Base-by-base conservation (phyloP, 768 basidiomycete species). In the Lactarius trivialis region DNA sequence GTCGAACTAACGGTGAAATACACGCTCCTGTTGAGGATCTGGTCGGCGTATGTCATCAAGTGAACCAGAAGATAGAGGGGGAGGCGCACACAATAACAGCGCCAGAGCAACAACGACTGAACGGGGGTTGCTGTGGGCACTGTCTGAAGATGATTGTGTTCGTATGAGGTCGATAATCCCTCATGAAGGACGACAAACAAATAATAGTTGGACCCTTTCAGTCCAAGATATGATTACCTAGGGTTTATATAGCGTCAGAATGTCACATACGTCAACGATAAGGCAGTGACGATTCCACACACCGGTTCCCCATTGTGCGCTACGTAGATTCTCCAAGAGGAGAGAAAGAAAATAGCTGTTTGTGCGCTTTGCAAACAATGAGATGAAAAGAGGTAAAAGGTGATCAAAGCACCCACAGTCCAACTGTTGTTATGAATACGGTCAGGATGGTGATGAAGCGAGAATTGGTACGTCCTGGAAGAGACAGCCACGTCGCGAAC, bases 31-130 rank as follows among this genome's bases (percentile, higher is more conserved):
- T 15, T n/a, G 4, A 58, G 26, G 39, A 43, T 54, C 61, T 62
- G 12, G 37, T 48, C 4, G 1, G 41, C 14, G 5, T 54, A 17
- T 28, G 33, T 24, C n/a, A 36, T 7, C n/a, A 21, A 45, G 19
- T 21, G n/a, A 30, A 53, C 5, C 1, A 32, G 12, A 34, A 39
- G 1, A 12, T n/a, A n/a, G n/a, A 39, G 24, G 2, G n/a, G 1
- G 15, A 32, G 5, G 19, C 51, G 5, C 19, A 58, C 56, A 54
- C 48, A 14, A 19, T 45, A 58, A 53, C 51, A 62, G 15, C 50
- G 43, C 61, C 56, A 48, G 30, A 62, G 43, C 19, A 58, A 17
- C 26, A 53, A 52, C 17, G 19, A 56, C 34, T 61, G 60, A 8
- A 61, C 15, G 30, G 55, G 60, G 30, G 49, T n/a, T n/a, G 60